Evolutionary conservation across 305 asterid species (phyloP).

Genomic region (Andrographis paniculata): DNA sequence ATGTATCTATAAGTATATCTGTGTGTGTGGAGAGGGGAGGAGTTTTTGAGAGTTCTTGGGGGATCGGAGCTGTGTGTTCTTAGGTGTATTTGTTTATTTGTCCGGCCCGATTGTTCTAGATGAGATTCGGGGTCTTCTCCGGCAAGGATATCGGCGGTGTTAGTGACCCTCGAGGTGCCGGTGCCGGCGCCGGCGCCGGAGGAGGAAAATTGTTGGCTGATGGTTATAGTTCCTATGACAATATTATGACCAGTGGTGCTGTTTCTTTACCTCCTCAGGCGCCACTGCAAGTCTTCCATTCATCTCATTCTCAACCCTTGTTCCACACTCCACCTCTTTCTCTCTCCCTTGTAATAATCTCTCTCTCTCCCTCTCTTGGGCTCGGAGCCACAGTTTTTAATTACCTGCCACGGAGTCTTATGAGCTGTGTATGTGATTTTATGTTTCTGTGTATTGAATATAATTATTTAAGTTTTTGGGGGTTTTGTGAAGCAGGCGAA

Average conservation of each 20-base stretch:
- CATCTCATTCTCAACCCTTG: conserved; percentile 34
- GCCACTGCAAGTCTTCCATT: conserved; percentile 27
- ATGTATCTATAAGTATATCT: conserved; percentile 16
- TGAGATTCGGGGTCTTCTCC: conserved; percentile 49
- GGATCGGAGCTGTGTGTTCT: background rate
- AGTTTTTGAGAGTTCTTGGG: background rate
- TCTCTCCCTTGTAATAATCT: conserved; percentile 31
- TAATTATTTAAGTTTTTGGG: background rate
- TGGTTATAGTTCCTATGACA: conserved; percentile 25
- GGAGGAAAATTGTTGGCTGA: conserved; percentile 40
- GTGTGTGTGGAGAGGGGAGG: background rate
- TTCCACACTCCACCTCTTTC: conserved; percentile 33
- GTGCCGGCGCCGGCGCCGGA: no score
- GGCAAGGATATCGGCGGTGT: conserved; percentile 22
- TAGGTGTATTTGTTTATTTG: background rate
- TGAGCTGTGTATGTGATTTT: background rate
- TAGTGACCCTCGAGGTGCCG: conserved; percentile 24
- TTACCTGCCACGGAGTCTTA: background rate
- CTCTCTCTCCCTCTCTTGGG: background rate
- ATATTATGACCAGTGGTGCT: conserved; percentile 26
- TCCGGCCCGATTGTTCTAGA: conserved; percentile 16
- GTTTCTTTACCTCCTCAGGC: conserved; percentile 23
- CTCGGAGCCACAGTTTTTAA: background rate
- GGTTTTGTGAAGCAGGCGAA: conserved; percentile 40
- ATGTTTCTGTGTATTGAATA: background rate